Evolutionary conservation across 495 filamentous ascomycete species (phyloP).

Genomic region (Aspergillus biplanus): DNA sequence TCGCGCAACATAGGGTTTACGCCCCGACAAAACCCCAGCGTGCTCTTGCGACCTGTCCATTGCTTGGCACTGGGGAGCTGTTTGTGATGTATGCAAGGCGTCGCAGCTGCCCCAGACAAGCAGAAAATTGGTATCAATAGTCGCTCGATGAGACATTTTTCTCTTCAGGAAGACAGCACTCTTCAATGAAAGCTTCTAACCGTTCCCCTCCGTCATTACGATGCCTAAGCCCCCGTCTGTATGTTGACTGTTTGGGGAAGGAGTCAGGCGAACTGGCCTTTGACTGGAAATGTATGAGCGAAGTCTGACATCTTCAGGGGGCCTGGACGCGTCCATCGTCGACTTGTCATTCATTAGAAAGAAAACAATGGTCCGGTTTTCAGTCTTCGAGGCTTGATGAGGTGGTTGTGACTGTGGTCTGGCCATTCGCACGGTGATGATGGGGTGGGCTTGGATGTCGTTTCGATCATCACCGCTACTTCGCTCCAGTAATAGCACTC

Average conservation of each 20-base stretch:
- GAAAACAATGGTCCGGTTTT: not conserved
- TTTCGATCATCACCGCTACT: not conserved
- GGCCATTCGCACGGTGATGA: not conserved
- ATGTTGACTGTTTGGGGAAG: not conserved
- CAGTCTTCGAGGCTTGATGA: not conserved
- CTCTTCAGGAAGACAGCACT: not conserved
- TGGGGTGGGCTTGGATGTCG: not conserved
- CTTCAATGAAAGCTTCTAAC: not conserved
- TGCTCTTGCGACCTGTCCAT: constrained; percentile 2
- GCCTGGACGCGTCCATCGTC: not conserved
- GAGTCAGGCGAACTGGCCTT: not conserved
- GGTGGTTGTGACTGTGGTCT: not conserved
- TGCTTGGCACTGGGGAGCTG: constrained; percentile 2
- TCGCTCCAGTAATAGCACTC: not conserved
- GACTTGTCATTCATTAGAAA: not conserved
- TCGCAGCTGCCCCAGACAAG: not conserved
- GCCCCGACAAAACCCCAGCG: not conserved
- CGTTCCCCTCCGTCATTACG: not conserved
- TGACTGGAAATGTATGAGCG: not conserved
- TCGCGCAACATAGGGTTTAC: constrained; percentile 2
- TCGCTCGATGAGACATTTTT: not conserved
- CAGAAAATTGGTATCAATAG: not conserved
- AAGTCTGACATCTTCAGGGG: not conserved
- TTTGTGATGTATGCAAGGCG: constrained; percentile 5
- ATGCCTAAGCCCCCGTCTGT: not conserved